Evolutionary conservation across 306 rosid species (phyloP).

Genomic region (Vigna nakashimae): DNA sequence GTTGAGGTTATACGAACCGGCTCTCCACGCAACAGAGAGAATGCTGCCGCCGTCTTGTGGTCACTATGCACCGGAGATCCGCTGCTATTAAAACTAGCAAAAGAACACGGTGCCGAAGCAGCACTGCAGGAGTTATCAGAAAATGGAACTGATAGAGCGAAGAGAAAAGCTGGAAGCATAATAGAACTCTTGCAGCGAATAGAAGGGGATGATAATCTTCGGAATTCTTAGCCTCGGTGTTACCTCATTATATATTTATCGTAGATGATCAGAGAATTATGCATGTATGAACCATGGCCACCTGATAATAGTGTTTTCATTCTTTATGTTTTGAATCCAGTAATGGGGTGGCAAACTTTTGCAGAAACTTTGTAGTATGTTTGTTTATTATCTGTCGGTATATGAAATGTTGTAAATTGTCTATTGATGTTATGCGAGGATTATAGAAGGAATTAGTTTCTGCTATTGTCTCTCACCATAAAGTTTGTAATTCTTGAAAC

Average conservation of each 20-base stretch:
- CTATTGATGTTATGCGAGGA: conserved; percentile 16
- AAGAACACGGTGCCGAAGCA: conserved; percentile 81
- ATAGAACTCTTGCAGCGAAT: conserved; percentile 69
- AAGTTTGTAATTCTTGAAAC: conserved; percentile 13
- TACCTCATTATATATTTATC: conserved; percentile 32
- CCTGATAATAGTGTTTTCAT: conserved; percentile 1
- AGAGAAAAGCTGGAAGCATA: conserved; percentile 87
- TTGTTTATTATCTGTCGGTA: conserved; percentile 38
- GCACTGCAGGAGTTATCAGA: conserved; percentile 83
- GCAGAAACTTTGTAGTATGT: conserved; percentile 40
- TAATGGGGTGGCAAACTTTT: conserved; percentile 22
- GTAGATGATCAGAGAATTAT: conserved; percentile 26
- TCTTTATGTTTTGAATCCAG: not conserved
- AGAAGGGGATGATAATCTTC: conserved; percentile 53
- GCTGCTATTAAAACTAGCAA: conserved; percentile 74
- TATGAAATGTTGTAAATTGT: conserved; percentile 29
- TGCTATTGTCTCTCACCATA: not conserved
- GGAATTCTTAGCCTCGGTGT: conserved; percentile 31
- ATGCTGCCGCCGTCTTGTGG: conserved; percentile 91
- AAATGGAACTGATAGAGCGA: conserved; percentile 95
- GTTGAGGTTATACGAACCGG: conserved; percentile 88
- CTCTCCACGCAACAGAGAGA: conserved; percentile 94
- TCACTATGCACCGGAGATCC: conserved; percentile 74
- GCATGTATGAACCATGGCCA: conserved; percentile 28
- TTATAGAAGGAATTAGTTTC: conserved; percentile 22